Evolutionary conservation across 2,329 filamentous ascomycete species (phyloP), one percentile per base, ranked within the genome.

Genomic region (Ophiostoma triangulosporum): DNA sequence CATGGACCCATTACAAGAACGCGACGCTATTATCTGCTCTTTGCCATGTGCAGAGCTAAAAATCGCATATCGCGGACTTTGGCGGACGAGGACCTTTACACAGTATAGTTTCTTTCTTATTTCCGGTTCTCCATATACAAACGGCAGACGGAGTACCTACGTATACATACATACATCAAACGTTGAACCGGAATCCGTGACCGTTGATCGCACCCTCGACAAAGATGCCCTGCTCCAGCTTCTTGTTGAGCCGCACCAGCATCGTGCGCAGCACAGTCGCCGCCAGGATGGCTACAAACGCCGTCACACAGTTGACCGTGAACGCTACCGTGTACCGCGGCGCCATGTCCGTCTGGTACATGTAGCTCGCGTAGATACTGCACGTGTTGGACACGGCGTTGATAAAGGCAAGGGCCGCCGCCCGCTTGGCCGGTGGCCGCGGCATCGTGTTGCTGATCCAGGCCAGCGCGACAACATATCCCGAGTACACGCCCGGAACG

Each of bases 401-500:
- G 66, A 90, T 87, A 57, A 84, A 81, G 1, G 85, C 86, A 5
- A 91, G 65, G 0, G 84, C 84, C 0, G 84, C 72, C 1, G 73
- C 73, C 56, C 84, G 77, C 69, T 90, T 90, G 2, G 85, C 81
- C 0, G 85, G 83, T 3, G 87, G 86, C 5, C 86, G 77, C 0
- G 86, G 85, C 51, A 91, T 73, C 1, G 81, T 84, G 63, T 85
- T 87, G 48, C 77, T 80, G 58, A 90, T 88, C 86, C 86, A 93
- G 2, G 81, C 77, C 4, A 87, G 70, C 1, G 74, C 74, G 1
- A 86, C 81, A 0, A 84, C 84, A 62, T 81, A 88, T 48, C 78
- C 77, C 1, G 76, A 75, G 61, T 85, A 86, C 3, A 56, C 52
- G 38, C 54, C 56, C 6, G 58, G 36, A 27, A 63, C 72, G 80